A percentile compares a stretch with the other conserved stretches of the same genome.
phyloP scores from a whole-genome alignment of 129 eudicot genomes.

The Flaveria trinervia region DNA sequence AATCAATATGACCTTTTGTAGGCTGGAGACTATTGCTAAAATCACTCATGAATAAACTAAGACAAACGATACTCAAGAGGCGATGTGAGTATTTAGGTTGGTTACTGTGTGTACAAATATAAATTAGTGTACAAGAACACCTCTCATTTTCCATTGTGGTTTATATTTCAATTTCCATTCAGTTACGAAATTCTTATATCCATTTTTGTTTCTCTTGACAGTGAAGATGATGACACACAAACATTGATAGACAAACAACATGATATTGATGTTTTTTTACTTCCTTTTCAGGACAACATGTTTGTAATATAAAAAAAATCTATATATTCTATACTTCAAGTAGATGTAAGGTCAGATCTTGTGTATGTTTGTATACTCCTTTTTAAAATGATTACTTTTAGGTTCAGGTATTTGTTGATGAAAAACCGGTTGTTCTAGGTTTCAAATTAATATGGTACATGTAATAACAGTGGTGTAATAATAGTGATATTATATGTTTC shows the following conservation, averaged over 20 bases:
- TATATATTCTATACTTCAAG: constrained; percentile 93
- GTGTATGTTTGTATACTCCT: constrained; percentile 21
- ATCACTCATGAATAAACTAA: no score
- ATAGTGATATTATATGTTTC: no score
- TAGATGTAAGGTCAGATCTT: constrained; percentile 81
- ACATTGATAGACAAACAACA: constrained; percentile 81
- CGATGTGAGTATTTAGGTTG: constrained; percentile 52
- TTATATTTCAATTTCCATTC: background rate
- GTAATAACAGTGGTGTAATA: no score
- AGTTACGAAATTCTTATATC: background rate
- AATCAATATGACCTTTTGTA: no score
- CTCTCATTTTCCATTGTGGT: background rate
- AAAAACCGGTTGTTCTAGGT: constrained; percentile 4
- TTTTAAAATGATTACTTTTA: constrained; percentile 1
- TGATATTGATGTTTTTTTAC: background rate
- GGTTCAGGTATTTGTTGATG: constrained; percentile 22
- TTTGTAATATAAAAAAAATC: constrained; percentile 98
- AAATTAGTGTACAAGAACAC: constrained; percentile 8
- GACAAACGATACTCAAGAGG: constrained; percentile 79
- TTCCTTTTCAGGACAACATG: constrained; percentile 71
- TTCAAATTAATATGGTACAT: constrained; percentile 12
- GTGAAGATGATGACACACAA: constrained; percentile 74
- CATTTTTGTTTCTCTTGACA: constrained; percentile 52
- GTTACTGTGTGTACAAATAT: background rate
- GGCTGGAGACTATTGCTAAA: no score